Conservation (phyloP, 2,329 filamentous ascomycete species). For the Aspergillus puulaauensis region DNA sequence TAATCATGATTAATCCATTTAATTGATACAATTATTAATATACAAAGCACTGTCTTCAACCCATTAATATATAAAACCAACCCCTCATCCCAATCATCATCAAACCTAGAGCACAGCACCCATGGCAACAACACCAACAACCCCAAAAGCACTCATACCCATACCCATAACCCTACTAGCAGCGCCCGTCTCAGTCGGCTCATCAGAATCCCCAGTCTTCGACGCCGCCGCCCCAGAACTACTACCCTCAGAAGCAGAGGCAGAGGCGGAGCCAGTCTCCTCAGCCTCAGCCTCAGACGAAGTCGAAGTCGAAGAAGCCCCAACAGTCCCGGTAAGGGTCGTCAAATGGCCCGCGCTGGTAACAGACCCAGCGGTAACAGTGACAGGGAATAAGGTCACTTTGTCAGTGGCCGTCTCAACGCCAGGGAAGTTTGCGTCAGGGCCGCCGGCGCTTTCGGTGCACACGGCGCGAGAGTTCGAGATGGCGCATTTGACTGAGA, state of each 20-base stretch:
- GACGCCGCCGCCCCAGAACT: neutral
- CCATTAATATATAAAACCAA: neutral
- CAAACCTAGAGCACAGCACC: neutral
- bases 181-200: neutral
- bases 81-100: too few relatives aligned
- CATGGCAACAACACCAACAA: conserved; percentile 1
- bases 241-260: neutral
- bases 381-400: conserved; percentile 19
- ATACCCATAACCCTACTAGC: conserved; percentile 5
- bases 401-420: conserved; percentile 13
- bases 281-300: neutral
- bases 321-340: too few relatives aligned
- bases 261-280: neutral
- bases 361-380: conserved; percentile 19
- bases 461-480: conserved; percentile 19
- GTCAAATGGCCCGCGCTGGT: neutral
- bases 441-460: conserved; percentile 14
- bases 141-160: neutral
- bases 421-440: conserved; percentile 15
- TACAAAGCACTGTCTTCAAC: accelerated
- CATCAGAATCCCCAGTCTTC: neutral
- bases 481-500: conserved; percentile 18
- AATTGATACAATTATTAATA: neutral
- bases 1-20: neutral
- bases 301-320: neutral